Base-by-base conservation (phyloP, 768 basidiomycete genomes). In the Rhizopogon vinicolor region DNA sequence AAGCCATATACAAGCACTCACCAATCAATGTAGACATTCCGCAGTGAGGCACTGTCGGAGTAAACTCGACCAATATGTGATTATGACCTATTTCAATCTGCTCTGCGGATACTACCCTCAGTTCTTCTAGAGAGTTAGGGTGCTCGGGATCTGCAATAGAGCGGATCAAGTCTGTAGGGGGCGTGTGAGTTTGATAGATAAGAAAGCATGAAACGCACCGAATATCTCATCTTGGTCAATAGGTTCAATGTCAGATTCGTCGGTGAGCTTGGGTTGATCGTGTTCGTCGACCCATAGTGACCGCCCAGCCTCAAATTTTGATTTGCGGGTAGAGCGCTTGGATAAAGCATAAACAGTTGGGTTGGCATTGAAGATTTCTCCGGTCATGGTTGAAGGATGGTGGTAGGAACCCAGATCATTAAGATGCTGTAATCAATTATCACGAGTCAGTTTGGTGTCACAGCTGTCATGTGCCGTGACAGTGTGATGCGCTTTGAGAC, bases 21-120 rank as follows among this genome's bases (percentile, higher is more conserved):
- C 95, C 96, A 54, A 99, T 98, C 51, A 98, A 75, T 2, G 95
- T 98, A 9, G 93, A 95, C 92, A 94, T 93, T 48, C 93, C 93
- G 60, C 96, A 98, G 65, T 98, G 95, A 9, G 97, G 96, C 14
- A 97, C 92, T 0, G 97, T 98, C 3, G 97, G 96, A 5, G 97
- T 98, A 65, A 98, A 95, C 66, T 96, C 93, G 59, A 99, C 87
- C 37, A 81, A 75, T 51, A 99, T 77, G 51, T 79, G 79, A 59
- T 93, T 89, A n/a, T 72, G 65, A 35, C 63, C 71, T 40, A 88
- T 72, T 12, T 74, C 72, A 55, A 98, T 86, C 64, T 98, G 95
- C 9, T 91, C 85, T 6, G 86, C 83, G 45, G 93, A 96, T 41
- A 99, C 95, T 39, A 99, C 97, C 22, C 91, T 86, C 8, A 99